Base-by-base conservation (phyloP, 768 basidiomycete genomes). In the Boletus pseudo-olivaceus region DNA sequence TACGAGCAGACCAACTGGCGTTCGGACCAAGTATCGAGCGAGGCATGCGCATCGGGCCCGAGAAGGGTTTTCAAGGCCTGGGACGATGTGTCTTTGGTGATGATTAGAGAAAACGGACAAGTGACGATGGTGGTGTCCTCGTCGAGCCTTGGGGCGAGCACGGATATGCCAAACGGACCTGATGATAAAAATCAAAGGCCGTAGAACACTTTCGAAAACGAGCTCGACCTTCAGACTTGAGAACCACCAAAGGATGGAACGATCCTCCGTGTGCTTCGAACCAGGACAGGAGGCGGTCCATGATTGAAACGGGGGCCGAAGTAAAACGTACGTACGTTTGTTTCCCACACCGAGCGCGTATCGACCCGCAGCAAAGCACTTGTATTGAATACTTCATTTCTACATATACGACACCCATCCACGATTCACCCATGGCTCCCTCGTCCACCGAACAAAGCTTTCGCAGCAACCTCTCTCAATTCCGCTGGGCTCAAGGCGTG, bases 401-500 rank as follows among this genome's bases (percentile, higher is more conserved):
- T 23, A 23, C 23, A 23, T 23, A 23, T n/a, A n/a, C n/a, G 6
- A 29, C 29, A 29, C 29, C 29, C 29, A 29, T 37, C 17, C 14
- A 35, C 34, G 33, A 12, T 12, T 10, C 33, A 33, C 11, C 9
- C 23, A 63, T 52, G 61, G 43, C 58, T 1, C 44, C 19, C n/a
- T 38, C 47, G n/a, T 37, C 47, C 14, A 61, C 76, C 56, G 89
- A 93, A 71, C 87, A 85, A 64, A 79, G 66, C 63, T 93, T 93
- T 70, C 81, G 88, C 44, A 68, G 70, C 35, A 89, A 86, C 60
- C 82, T 93, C 60, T 87, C 86, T 3, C 90, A 92, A 59, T 93
- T 95, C 60, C 86, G 90, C 52, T 95, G 93, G 93, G 84, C 91
- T 0, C 76, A 82, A 51, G 84, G 88, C 15, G 76, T 68, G 38